Conservation (phyloP, 1,284 basidiomycete species). For the Heterobasidion annosum region DNA sequence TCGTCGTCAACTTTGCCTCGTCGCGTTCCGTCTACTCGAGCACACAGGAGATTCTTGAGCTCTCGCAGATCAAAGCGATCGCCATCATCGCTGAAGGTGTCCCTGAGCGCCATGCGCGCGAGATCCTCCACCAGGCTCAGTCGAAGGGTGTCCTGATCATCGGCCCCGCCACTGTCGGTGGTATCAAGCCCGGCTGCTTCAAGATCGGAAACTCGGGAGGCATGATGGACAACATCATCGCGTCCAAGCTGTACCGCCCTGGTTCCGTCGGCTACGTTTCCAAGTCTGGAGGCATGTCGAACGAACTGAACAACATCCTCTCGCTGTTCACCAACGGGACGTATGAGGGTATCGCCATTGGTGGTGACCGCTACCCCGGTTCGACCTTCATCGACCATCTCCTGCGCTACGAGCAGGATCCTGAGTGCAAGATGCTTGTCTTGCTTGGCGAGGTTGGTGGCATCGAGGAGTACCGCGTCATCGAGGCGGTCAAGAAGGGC, state of each 20-base stretch:
- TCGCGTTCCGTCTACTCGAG: slow-evolving; percentile 93
- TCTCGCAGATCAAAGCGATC: slow-evolving; percentile 72
- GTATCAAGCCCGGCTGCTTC: slow-evolving; percentile 99
- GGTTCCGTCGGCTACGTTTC: slow-evolving; percentile 98
- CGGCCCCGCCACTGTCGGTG: slow-evolving; percentile 97
- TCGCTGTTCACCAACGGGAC: slow-evolving; percentile 97
- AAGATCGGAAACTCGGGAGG: slow-evolving; percentile 99
- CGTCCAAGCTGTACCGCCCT: slow-evolving; percentile 96
- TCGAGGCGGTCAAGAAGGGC: slow-evolving; percentile 93
- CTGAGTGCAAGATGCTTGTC: slow-evolving; percentile 98
- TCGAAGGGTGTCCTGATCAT: slow-evolving; percentile 91
- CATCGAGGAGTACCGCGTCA: slow-evolving; percentile 98
- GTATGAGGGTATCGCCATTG: slow-evolving; percentile 99
- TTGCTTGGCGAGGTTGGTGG: slow-evolving; percentile 98
- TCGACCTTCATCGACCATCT: slow-evolving; percentile 99
- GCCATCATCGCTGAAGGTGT: slow-evolving; percentile 99
- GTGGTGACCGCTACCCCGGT: slow-evolving; percentile 98
- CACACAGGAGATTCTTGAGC: slow-evolving; percentile 80
- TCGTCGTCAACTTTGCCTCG: slow-evolving; percentile 97
- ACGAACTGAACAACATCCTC: slow-evolving; percentile 99
- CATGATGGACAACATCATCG: slow-evolving; percentile 99
- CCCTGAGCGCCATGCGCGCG: slow-evolving; percentile 93
- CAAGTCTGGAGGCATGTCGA: slow-evolving; percentile 99
- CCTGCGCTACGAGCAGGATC: slow-evolving; percentile 94
- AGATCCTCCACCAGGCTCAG: slow-evolving; percentile 88